These are phyloP conservation scores for Chaetoceros muelleri DNA, from an alignment of 108 stramenopile species.

Conservation along the genomic window DNA sequence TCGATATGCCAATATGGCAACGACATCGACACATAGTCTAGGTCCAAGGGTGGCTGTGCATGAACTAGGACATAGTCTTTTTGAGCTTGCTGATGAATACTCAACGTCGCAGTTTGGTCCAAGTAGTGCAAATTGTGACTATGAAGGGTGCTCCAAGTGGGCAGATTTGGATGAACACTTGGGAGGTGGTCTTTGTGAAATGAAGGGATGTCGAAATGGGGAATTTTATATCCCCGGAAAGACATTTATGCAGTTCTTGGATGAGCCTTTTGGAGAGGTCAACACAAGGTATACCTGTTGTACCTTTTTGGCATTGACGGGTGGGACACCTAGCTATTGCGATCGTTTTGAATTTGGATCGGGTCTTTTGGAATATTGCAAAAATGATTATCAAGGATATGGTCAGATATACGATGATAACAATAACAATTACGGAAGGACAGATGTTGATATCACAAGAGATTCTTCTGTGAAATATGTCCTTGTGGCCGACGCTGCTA, in stretches of 20 bases:
- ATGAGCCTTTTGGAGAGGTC: neutral
- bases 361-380: neutral
- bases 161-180: neutral
- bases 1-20: neutral
- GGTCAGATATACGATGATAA: neutral
- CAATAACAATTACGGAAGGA: neutral
- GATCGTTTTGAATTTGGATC: neutral
- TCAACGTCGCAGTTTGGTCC: neutral
- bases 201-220: neutral
- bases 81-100: neutral
- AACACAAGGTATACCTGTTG: neutral
- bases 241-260: neutral
- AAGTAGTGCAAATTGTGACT: neutral
- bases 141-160: neutral
- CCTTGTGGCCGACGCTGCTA: neutral
- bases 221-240: neutral
- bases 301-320: neutral
- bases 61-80: neutral
- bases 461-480: neutral
- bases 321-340: neutral
- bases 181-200: neutral
- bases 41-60: neutral
- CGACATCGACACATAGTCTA: neutral
- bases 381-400: neutral
- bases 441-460: neutral